A percentile compares a stretch with the other conserved stretches of the same genome.
These are phyloP conservation scores for Metschnikowia kofuensis DNA, from an alignment of 805 yeast species.

Conservation along the genomic window DNA sequence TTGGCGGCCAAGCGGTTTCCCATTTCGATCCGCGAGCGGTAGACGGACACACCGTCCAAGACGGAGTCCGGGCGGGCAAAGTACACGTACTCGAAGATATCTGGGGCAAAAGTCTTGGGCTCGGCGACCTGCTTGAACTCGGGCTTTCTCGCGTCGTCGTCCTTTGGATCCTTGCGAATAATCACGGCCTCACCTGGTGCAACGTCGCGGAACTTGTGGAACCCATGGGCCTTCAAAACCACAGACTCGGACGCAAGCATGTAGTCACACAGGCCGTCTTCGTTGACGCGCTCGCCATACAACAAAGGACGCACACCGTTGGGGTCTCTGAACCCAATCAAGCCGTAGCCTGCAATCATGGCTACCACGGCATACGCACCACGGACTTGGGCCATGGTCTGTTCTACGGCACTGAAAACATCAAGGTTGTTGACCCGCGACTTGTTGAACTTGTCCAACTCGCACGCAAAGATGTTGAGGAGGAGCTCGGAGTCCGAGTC, in stretches of 20 bases:
- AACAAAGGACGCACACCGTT: constrained; percentile 92
- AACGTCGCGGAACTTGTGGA: constrained; percentile 73
- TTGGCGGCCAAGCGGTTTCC: constrained; percentile 83
- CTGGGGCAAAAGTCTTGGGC: constrained; percentile 80
- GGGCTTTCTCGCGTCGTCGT: constrained; percentile 47
- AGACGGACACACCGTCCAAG: constrained; percentile 94
- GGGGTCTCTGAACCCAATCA: constrained; percentile 96
- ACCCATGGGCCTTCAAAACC: constrained; percentile 90
- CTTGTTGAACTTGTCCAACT: constrained; percentile 86
- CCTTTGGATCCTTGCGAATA: constrained; percentile 64
- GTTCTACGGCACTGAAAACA: constrained; percentile 79
- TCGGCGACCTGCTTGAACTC: constrained; percentile 85
- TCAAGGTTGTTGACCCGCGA: constrained; percentile 90
- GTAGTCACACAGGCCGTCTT: constrained; percentile 73
- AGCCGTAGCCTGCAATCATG: constrained; percentile 92
- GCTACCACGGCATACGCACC: constrained; percentile 98
- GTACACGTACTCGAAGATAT: constrained; percentile 94
- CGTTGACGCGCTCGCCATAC: constrained; percentile 73
- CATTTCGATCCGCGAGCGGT: constrained; percentile 89
- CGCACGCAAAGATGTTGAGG: constrained; percentile 87
- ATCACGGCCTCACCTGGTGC: constrained; percentile 96
- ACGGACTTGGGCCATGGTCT: constrained; percentile 75
- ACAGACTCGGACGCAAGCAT: constrained; percentile 96
- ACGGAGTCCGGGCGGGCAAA: constrained; percentile 98
- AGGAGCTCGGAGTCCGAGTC: constrained; percentile 93